Conservation (phyloP, 495 filamentous ascomycete genomes). For the Xylaria bambusicola region DNA sequence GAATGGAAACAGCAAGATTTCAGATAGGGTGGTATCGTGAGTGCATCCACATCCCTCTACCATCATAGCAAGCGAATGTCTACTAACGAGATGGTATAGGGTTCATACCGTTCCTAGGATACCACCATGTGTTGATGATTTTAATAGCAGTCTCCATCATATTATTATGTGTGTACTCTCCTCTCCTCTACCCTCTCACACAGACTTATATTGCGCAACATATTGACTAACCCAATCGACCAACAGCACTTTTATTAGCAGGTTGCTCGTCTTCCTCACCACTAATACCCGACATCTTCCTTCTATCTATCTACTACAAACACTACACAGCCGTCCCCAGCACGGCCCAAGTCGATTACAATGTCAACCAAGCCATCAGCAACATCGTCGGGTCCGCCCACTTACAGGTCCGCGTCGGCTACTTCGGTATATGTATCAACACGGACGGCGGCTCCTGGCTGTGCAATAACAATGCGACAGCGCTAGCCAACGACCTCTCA, state of each 20-base stretch:
- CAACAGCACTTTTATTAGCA: constrained; percentile 70
- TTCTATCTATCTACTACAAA: constrained; percentile 75
- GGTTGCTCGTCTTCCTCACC: constrained; percentile 78
- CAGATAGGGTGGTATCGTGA: constrained; percentile 51
- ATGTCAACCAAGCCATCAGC: constrained; percentile 71
- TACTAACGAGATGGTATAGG: constrained; percentile 53
- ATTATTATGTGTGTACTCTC: constrained; percentile 75
- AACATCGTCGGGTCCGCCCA: constrained; percentile 70
- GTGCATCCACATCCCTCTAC: constrained; percentile 17
- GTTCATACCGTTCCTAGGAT: constrained; percentile 91
- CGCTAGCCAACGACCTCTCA: constrained; percentile 66
- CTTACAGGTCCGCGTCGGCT: constrained; percentile 65
- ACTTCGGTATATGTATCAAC: constrained; percentile 72
- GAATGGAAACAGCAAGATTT: constrained; percentile 38
- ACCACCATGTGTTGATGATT: constrained; percentile 98
- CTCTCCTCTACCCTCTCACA: neutral
- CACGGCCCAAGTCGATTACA: constrained; percentile 81
- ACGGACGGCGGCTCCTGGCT: constrained; percentile 69
- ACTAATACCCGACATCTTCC: constrained; percentile 75
- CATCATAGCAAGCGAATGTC: constrained; percentile 3
- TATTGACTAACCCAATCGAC: constrained; percentile 12
- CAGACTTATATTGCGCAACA: too few species aligned
- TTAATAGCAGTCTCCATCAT: constrained; percentile 93
- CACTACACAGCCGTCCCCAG: constrained; percentile 64
- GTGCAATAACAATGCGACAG: constrained; percentile 77